Evolutionary conservation across 2,329 filamentous ascomycete species (phyloP), one percentile per base, ranked within the genome.

Genomic region (Zymoseptoria brevis): DNA sequence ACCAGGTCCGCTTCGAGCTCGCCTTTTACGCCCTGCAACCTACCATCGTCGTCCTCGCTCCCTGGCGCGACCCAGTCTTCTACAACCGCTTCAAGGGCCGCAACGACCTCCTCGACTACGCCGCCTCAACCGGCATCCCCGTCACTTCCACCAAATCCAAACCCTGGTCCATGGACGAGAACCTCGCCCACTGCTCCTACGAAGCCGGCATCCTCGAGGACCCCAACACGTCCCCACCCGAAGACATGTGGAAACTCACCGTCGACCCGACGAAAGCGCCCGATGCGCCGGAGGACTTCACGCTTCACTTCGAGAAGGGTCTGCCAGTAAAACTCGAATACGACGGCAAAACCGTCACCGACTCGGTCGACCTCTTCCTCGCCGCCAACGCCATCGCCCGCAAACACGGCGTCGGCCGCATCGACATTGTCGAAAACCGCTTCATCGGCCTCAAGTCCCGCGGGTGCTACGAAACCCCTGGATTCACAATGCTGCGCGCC

Each of bases 391-490:
- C 83, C 60, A 86, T 93, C 64, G 89, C 83, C 64, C 82, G 83
- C 73, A 81, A 79, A 64, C 79, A 90, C 77, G 89, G 89, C 72
- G 83, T 93, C 66, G 89, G 89, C 69, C 81, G 89, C 69, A 87
- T 93, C 66, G 89, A 93, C 74, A 93, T 93, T 71, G 88, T 92
- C 62, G 88, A 90, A 74, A 88, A 89, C 78, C 83, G 89, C 57
- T 89, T 87, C 79, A 87, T 89, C 71, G 89, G 88, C 64, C 80
- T 92, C 68, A 92, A 92, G 80, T 86, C 82, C 66, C 84, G 89
- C 69, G 89, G 89, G 68, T 92, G 88, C 80, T 92, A 92, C 79
- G 89, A 92, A 70, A 81, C 83, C 9, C 83, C 83, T 1, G 83
- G 78, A 59, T 75, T 86, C 49, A 82, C 79, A 45, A 78, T 78